phyloP scores from a whole-genome alignment of 352 stramenopile genomes.

The Pythium pyrilobum region DNA sequence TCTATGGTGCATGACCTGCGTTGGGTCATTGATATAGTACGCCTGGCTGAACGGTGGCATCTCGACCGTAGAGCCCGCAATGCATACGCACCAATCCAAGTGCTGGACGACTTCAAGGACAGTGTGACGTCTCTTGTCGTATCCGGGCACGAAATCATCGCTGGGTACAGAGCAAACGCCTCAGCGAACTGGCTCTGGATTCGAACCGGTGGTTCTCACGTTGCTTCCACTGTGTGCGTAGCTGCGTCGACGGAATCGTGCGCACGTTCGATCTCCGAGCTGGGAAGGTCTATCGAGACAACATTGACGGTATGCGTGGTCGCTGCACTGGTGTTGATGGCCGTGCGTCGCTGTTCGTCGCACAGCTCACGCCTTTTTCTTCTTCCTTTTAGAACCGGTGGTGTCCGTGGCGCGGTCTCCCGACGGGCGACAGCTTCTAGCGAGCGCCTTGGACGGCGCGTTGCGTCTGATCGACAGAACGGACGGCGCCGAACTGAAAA shows the following conservation, averaged over 20 bases:
- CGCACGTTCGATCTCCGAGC: constrained; percentile 81
- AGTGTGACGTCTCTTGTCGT: constrained; percentile 83
- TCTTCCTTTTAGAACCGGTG: constrained; percentile 48
- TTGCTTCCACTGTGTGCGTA: constrained; percentile 9
- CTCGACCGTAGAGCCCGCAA: constrained; percentile 47
- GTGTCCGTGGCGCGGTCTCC: constrained; percentile 68
- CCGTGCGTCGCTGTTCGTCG: not conserved
- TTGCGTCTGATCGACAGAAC: constrained; percentile 73
- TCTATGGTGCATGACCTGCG: not conserved
- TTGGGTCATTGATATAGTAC: not conserved
- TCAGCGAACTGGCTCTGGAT: no score
- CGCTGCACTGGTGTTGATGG: not conserved
- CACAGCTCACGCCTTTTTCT: not conserved
- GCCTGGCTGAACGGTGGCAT: not conserved
- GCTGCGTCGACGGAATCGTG: constrained; percentile 80
- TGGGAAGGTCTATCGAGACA: constrained; percentile 57
- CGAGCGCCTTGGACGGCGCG: constrained; percentile 64
- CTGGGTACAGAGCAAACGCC: constrained; percentile 31
- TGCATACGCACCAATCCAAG: constrained; percentile 73
- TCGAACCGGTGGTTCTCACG: no score
- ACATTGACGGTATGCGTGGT: constrained; percentile 50
- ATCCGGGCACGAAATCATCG: constrained; percentile 74
- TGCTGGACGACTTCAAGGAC: constrained; percentile 85
- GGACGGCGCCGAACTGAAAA: constrained; percentile 62
- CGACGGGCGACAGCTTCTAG: constrained; percentile 73